These are phyloP conservation scores for Boeremia exigua DNA, from an alignment of 2,329 filamentous ascomycete species.

Conservation along the genomic window DNA sequence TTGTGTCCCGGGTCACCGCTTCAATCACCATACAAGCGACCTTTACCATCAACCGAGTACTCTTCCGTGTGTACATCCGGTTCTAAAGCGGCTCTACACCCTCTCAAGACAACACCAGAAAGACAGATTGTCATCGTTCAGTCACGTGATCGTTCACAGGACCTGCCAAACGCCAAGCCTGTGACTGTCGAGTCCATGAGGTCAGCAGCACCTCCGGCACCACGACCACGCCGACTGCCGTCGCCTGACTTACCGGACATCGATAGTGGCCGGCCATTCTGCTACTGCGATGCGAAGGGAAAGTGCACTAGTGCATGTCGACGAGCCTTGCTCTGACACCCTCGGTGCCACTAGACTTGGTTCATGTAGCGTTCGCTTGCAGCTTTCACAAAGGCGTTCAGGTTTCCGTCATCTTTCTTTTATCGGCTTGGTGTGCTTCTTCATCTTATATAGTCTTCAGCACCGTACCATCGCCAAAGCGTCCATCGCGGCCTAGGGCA, in stretches of 20 bases:
- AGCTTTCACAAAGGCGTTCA: not conserved
- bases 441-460: not conserved
- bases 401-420: not conserved
- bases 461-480: not conserved
- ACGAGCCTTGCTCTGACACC: not conserved
- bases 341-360: not conserved
- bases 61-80: not conserved
- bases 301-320: conserved; percentile 16
- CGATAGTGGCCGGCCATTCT: conserved; percentile 36
- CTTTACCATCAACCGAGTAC: not conserved
- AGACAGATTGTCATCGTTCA: conserved; percentile 21
- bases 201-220: conserved; percentile 36
- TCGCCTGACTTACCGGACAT: conserved; percentile 44
- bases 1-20: not conserved
- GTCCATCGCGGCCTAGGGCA: not conserved
- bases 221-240: conserved; percentile 36
- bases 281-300: conserved; percentile 34
- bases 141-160: conserved; percentile 23
- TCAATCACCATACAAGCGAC: not conserved
- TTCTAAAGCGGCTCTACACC: no score
- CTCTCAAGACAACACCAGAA: not conserved
- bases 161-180: not conserved
- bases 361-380: not conserved
- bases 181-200: not conserved
- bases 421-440: not conserved